Evolutionary conservation across 2,329 filamentous ascomycete genomes (phyloP).

Genomic region (Chalara sp.): DNA sequence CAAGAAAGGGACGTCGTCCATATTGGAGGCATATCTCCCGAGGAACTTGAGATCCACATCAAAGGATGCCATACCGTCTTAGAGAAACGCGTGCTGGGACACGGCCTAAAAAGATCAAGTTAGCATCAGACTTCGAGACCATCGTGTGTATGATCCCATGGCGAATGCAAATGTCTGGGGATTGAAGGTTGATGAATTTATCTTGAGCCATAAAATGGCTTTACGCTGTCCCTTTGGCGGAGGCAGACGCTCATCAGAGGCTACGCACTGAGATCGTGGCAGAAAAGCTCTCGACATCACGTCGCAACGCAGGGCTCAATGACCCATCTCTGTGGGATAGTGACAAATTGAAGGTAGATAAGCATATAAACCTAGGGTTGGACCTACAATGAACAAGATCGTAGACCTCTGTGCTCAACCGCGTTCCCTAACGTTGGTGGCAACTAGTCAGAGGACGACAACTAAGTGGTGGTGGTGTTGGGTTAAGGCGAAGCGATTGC

Average conservation of each 20-base stretch:
- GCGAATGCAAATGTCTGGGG: not conserved
- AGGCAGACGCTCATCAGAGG: no score
- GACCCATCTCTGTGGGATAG: no score
- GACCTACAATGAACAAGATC: not conserved
- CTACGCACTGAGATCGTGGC: no score
- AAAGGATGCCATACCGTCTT: constrained; percentile 78
- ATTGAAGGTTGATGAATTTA: not conserved
- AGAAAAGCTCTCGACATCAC: no score
- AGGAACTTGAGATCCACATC: constrained; percentile 98
- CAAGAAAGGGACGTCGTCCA: constrained; percentile 71
- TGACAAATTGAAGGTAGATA: no score
- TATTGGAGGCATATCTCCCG: constrained; percentile 76
- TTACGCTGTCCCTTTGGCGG: not conserved
- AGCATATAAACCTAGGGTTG: no score
- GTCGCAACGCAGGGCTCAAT: no score
- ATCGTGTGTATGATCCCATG: not conserved
- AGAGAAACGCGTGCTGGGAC: not conserved
- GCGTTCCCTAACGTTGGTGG: no score
- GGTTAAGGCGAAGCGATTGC: no score
- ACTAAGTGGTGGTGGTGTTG: no score
- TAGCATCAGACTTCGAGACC: not conserved
- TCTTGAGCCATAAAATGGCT: not conserved
- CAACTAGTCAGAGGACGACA: no score
- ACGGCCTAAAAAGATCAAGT: not conserved
- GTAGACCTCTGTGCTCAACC: no score